Evolutionary conservation across 306 rosid species (phyloP).

Genomic region (Dalbergia cultrata): DNA sequence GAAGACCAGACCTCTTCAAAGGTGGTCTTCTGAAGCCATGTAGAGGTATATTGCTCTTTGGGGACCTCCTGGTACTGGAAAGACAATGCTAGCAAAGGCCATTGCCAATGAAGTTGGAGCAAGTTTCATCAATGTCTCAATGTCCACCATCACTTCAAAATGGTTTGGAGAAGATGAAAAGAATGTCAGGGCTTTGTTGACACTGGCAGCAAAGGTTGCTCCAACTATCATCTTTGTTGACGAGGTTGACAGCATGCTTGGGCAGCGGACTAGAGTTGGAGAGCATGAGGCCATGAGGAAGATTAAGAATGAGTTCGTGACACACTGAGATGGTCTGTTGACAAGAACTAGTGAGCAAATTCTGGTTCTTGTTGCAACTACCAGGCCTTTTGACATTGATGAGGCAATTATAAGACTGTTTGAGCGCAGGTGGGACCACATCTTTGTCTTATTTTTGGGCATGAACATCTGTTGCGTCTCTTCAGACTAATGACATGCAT

Average conservation of each 20-base stretch:
- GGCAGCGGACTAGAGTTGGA: constrained; percentile 80
- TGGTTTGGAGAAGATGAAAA: constrained; percentile 87
- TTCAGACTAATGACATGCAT: background rate
- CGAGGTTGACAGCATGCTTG: constrained; percentile 92
- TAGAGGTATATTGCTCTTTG: constrained; percentile 84
- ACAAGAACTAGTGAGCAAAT: constrained; percentile 63
- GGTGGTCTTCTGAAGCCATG: constrained; percentile 85
- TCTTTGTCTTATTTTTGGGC: background rate
- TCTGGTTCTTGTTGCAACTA: constrained; percentile 89
- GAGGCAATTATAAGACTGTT: constrained; percentile 89
- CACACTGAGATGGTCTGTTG: constrained; percentile 87
- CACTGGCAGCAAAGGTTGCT: constrained; percentile 83
- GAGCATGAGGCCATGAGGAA: constrained; percentile 82
- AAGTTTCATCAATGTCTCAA: constrained; percentile 82
- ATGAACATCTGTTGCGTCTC: background rate
- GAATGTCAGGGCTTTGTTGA: constrained; percentile 79
- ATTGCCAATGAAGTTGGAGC: constrained; percentile 90
- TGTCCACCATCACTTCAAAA: constrained; percentile 80
- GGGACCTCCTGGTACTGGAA: constrained; percentile 92
- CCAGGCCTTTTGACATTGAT: constrained; percentile 90
- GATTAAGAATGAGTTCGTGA: constrained; percentile 86
- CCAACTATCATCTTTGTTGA: constrained; percentile 86
- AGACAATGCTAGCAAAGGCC: constrained; percentile 91
- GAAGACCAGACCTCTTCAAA: constrained; percentile 84
- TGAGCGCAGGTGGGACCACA: constrained; percentile 67